Evolutionary conservation across 306 rosid genomes (phyloP).

Genomic region (Citrullus colocynthis): DNA sequence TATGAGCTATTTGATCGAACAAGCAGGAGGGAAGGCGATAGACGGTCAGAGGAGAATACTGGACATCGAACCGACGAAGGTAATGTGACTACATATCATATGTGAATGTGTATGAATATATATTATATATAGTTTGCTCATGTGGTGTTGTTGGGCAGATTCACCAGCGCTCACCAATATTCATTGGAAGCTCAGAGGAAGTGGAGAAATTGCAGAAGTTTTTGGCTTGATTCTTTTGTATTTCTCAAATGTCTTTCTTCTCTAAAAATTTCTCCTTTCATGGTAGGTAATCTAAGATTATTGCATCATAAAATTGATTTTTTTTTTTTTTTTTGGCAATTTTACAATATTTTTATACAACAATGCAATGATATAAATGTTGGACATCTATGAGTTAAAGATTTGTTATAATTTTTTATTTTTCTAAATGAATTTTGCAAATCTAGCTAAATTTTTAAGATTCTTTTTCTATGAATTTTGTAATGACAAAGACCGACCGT

Average conservation of each 20-base stretch:
- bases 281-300: background rate
- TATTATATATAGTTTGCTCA: background rate
- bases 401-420: background rate
- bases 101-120: background rate
- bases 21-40: slow-evolving; percentile 31
- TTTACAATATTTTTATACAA: background rate
- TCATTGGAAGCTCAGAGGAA: slow-evolving; percentile 27
- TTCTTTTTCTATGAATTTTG: too few species aligned
- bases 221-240: slow-evolving; percentile 11
- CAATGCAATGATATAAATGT: background rate
- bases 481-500: too few species aligned
- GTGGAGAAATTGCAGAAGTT: slow-evolving; percentile 19
- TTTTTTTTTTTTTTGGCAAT: background rate
- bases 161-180: slow-evolving; percentile 27
- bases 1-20: slow-evolving; percentile 31
- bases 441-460: background rate
- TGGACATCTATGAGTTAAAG: background rate
- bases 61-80: slow-evolving; percentile 22
- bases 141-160: slow-evolving; percentile 10
- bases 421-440: background rate
- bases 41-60: slow-evolving; percentile 25
- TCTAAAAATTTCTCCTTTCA: background rate
- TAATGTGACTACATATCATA: slow-evolving; percentile 1
- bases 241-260: background rate
- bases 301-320: background rate